Conservation (phyloP, 352 stramenopile species). For the Globisporangium apiculatum region DNA sequence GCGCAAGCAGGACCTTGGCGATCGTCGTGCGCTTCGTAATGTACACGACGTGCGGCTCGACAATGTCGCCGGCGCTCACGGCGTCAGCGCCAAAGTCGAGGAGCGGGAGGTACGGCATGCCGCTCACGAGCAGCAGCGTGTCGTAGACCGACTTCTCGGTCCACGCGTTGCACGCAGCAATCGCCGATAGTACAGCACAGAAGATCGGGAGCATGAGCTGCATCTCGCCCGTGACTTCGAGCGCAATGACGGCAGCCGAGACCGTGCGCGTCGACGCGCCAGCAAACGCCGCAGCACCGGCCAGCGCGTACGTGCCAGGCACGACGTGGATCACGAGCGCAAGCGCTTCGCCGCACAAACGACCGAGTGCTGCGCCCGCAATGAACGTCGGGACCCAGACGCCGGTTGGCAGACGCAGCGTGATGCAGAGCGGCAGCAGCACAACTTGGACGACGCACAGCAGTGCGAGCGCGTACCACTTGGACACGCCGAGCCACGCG, state of each 20-base stretch:
- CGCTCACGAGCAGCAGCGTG: constrained; percentile 65
- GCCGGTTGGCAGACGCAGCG: constrained; percentile 69
- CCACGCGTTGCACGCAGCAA: constrained; percentile 55
- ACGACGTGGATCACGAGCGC: constrained; percentile 18
- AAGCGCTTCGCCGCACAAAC: constrained; percentile 68
- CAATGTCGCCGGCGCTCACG: constrained; percentile 52
- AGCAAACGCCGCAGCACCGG: constrained; percentile 65
- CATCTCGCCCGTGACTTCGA: constrained; percentile 84
- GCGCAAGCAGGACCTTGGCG: constrained; percentile 56
- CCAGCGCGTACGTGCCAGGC: constrained; percentile 73
- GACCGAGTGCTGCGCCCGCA: constrained; percentile 70
- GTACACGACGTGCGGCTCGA: constrained; percentile 64
- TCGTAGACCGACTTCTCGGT: constrained; percentile 80
- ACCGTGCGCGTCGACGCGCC: constrained; percentile 67
- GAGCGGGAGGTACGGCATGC: constrained; percentile 79
- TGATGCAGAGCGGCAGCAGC: constrained; percentile 77
- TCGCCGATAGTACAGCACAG: constrained; percentile 55
- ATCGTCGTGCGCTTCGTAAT: constrained; percentile 68
- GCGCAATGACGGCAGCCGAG: constrained; percentile 79
- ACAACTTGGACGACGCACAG: constrained; percentile 47
- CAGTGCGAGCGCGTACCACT: constrained; percentile 54
- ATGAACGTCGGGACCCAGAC: constrained; percentile 85
- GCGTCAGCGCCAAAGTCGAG: constrained; percentile 56
- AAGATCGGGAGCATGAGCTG: constrained; percentile 80
- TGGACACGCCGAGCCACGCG: constrained; percentile 46